Evolutionary conservation across 2,329 filamentous ascomycete species (phyloP).

Genomic region (Diaporthe citriasiana): DNA sequence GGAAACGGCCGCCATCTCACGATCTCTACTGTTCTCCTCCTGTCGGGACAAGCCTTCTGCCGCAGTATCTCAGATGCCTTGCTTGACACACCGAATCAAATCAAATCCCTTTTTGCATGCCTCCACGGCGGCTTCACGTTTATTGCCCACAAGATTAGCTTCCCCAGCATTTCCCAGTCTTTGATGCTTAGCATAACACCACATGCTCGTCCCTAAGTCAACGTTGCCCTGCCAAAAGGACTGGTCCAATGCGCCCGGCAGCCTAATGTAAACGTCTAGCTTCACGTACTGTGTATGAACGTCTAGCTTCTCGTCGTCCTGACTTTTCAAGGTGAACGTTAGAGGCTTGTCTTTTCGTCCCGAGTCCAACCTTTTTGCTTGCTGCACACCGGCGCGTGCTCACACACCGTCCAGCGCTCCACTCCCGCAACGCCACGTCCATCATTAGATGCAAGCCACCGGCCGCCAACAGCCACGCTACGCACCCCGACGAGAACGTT

Average conservation of each 20-base stretch:
- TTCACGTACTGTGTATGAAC: not conserved
- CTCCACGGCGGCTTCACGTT: constrained; percentile 24
- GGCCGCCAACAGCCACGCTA: constrained; percentile 7
- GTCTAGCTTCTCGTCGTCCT: constrained; percentile 9
- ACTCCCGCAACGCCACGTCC: constrained; percentile 21
- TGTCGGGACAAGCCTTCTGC: not conserved
- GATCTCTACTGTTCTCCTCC: not conserved
- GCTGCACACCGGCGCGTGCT: not conserved
- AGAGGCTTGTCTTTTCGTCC: constrained; percentile 4
- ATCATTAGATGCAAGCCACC: constrained; percentile 10
- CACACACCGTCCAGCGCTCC: constrained; percentile 6
- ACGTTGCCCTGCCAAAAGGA: not conserved
- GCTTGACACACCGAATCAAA: not conserved
- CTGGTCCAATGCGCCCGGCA: not conserved
- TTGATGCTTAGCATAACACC: not conserved
- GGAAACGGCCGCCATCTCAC: constrained; percentile 8
- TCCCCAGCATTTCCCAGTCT: not conserved
- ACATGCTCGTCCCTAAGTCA: not conserved
- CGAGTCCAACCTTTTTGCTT: constrained; percentile 6
- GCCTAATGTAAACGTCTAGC: not conserved
- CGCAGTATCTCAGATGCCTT: not conserved
- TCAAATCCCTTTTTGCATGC: not conserved
- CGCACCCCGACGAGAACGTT: constrained; percentile 17
- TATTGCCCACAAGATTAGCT: not conserved
- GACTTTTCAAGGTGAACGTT: not conserved